Conservation (phyloP, 108 stramenopile genomes). For the Cyclotella distinguenda region DNA sequence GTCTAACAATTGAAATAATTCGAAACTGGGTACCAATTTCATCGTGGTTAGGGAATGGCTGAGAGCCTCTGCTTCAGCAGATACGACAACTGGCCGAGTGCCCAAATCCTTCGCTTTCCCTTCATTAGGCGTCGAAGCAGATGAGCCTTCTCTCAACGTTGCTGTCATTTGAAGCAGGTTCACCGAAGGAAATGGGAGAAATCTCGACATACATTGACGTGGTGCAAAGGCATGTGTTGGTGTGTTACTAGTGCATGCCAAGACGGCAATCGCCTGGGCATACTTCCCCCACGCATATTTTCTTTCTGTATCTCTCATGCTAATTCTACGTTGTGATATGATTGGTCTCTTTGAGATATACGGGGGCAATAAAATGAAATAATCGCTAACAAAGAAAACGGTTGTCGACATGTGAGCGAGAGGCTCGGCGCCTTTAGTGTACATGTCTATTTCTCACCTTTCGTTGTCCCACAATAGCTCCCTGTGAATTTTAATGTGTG, state of each 20-base stretch:
- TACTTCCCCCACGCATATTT: conserved; percentile 16
- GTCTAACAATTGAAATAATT: conserved; percentile 76
- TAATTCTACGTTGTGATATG: no score
- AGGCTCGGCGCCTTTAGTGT: no score
- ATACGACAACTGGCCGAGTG: conserved; percentile 72
- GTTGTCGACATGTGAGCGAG: no score
- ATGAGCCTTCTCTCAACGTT: conserved; percentile 23
- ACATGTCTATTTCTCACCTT: no score
- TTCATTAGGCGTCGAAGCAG: conserved; percentile 19
- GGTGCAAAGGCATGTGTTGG: conserved; percentile 26
- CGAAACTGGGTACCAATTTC: conserved; percentile 85
- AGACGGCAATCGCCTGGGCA: conserved; percentile 10
- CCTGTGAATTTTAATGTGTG: no score
- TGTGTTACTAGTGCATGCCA: conserved; percentile 1
- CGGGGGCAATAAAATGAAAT: no score
- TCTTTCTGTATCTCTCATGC: conserved; percentile 6
- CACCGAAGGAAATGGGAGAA: conserved; percentile 5
- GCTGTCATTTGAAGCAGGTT: conserved; percentile 40
- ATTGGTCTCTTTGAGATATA: no score
- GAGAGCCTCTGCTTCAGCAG: conserved; percentile 76
- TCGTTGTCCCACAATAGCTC: no score
- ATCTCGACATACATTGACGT: conserved; percentile 12
- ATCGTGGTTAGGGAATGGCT: conserved; percentile 85
- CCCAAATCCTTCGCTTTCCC: conserved; percentile 15
- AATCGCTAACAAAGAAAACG: no score